phyloP scores from a whole-genome alignment of 2,329 filamentous ascomycete species.

The Graphiopsis chlorocephala region DNA sequence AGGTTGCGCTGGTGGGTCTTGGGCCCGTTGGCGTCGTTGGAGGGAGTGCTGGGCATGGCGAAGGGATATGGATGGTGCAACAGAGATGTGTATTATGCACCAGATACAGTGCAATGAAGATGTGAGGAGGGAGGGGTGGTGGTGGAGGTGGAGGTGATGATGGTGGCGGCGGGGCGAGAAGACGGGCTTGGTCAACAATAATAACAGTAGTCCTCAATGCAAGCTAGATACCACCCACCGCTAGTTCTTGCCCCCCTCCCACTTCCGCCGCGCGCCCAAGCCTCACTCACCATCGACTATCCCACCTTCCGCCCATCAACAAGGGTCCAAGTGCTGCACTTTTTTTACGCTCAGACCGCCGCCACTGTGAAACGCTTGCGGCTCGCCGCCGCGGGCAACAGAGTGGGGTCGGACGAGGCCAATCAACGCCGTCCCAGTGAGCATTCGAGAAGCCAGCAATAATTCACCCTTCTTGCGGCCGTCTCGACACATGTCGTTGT shows the following conservation, averaged over 20 bases:
- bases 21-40: conserved; percentile 8
- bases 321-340: conserved; percentile 8
- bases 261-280: conserved; percentile 10
- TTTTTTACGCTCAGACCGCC: neutral
- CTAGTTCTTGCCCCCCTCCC: neutral
- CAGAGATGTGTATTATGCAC: neutral
- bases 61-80: neutral
- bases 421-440: neutral
- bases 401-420: neutral
- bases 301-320: conserved; percentile 8
- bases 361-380: neutral
- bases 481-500: neutral
- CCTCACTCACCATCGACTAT: neutral
- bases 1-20: conserved; percentile 30
- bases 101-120: neutral
- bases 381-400: neutral
- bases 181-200: neutral
- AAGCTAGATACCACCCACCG: conserved; percentile 12
- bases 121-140: neutral
- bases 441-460: neutral
- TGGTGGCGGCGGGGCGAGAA: conserved; percentile 7
- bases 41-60: conserved; percentile 1
- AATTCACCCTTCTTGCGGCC: neutral
- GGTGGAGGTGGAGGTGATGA: neutral
- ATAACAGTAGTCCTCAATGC: neutral